A percentile compares a stretch with the other conserved stretches of the same genome.
Conservation (phyloP, 331 rosid genomes). For the Malus hybrid region DNA sequence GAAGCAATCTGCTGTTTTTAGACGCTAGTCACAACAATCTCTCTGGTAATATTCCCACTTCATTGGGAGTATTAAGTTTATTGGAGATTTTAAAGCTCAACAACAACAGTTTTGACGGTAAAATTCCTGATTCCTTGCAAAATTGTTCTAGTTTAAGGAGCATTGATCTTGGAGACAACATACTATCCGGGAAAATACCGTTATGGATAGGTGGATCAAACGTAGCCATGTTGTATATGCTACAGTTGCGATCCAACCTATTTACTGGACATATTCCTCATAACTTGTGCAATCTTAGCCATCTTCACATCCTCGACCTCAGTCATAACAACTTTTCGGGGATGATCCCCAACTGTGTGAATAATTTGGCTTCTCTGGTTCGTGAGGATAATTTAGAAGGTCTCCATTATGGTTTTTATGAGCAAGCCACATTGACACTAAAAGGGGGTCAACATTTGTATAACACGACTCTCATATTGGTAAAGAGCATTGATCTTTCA, state of each 20-base stretch:
- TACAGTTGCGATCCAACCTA: not conserved
- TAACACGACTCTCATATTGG: not conserved
- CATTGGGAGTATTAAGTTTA: not conserved
- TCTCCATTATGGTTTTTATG: not conserved
- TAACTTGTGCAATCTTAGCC: not conserved
- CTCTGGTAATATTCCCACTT: not conserved
- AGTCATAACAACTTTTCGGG: not conserved
- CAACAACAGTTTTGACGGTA: not conserved
- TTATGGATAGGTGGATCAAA: not conserved
- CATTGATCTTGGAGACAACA: not conserved
- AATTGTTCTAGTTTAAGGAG: not conserved
- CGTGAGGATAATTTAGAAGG: no score
- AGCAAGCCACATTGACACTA: not conserved
- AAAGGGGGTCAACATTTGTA: not conserved
- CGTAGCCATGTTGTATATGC: no score
- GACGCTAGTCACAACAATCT: not conserved
- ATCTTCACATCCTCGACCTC: constrained; percentile 8
- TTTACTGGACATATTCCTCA: not conserved
- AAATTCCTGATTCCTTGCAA: not conserved
- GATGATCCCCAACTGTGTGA: not conserved
- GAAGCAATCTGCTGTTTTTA: not conserved
- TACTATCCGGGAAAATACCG: not conserved
- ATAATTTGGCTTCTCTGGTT: not conserved
- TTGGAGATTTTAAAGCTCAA: not conserved
- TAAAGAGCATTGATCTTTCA: constrained; percentile 18